These are phyloP conservation scores for Mortierella alpina DNA, from an alignment of 192 early-diverging fungal species.

Conservation along the genomic window DNA sequence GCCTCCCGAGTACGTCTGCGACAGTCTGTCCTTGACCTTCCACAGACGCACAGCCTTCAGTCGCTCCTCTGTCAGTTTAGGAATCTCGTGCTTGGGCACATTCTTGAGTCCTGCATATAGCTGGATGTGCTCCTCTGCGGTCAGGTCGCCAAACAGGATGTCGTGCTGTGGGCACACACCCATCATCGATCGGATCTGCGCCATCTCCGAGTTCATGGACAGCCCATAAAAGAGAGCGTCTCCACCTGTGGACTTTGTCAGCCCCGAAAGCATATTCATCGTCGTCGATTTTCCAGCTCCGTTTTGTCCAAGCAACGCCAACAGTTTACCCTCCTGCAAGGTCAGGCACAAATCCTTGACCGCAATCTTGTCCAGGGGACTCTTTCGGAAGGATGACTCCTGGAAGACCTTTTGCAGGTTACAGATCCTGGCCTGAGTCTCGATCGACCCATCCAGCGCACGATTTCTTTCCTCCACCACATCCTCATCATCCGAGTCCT, in stretches of 20 bases:
- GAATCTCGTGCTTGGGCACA: constrained; percentile 64
- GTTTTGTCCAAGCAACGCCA: constrained; percentile 79
- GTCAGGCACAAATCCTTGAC: constrained; percentile 64
- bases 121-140: constrained; percentile 77
- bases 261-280: constrained; percentile 83
- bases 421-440: constrained; percentile 59
- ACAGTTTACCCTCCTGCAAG: constrained; percentile 64
- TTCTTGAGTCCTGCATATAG: constrained; percentile 83
- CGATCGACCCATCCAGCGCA: constrained; percentile 57
- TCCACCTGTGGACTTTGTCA: constrained; percentile 72
- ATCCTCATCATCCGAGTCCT: constrained; percentile 64
- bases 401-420: constrained; percentile 69
- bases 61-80: constrained; percentile 69
- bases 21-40: constrained; percentile 70
- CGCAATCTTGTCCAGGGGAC: constrained; percentile 60
- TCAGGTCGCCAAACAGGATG: constrained; percentile 80
- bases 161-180: constrained; percentile 85
- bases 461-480: constrained; percentile 53
- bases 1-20: constrained; percentile 78
- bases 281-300: constrained; percentile 84
- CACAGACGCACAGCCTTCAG: constrained; percentile 75
- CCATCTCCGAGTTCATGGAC: constrained; percentile 68
- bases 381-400: constrained; percentile 51
- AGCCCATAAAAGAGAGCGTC: constrained; percentile 76
- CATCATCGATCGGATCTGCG: constrained; percentile 75